These are phyloP conservation scores for Colletotrichum nymphaeae DNA, from an alignment of 2,329 filamentous ascomycete genomes.

Conservation along the genomic window DNA sequence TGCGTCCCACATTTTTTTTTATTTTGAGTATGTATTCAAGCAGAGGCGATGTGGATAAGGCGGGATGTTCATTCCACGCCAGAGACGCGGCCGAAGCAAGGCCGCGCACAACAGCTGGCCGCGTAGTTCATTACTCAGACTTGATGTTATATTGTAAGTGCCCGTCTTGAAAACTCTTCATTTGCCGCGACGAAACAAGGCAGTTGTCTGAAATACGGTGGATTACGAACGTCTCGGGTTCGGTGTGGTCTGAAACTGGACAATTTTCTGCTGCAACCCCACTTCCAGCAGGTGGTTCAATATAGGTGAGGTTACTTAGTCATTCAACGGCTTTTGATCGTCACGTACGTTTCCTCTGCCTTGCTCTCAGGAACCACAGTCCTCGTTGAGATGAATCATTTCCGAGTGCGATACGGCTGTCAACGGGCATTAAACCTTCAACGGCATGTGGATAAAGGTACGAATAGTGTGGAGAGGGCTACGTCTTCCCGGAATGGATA, in stretches of 20 bases:
- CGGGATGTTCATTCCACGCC: no score
- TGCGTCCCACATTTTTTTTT: neutral
- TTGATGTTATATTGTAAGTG: neutral
- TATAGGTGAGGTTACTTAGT: neutral
- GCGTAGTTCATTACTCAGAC: neutral
- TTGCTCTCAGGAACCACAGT: neutral
- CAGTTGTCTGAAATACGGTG: neutral
- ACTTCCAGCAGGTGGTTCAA: neutral
- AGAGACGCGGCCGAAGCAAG: neutral
- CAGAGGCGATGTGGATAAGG: neutral
- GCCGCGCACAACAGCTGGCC: neutral
- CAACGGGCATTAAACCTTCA: neutral
- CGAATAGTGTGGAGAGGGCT: neutral
- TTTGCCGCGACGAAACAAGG: neutral
- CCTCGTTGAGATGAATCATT: neutral
- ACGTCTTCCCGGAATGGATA: constrained; percentile 1
- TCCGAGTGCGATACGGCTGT: neutral
- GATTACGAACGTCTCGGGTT: neutral
- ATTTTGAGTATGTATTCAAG: neutral
- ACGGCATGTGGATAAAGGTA: neutral
- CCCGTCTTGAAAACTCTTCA: neutral
- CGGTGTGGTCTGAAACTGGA: neutral
- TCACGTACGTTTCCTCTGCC: neutral
- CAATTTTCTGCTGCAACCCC: neutral
- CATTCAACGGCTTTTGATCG: neutral